Base-by-base conservation (phyloP, 2,329 filamentous ascomycete genomes). In the Zarea fungicola region DNA sequence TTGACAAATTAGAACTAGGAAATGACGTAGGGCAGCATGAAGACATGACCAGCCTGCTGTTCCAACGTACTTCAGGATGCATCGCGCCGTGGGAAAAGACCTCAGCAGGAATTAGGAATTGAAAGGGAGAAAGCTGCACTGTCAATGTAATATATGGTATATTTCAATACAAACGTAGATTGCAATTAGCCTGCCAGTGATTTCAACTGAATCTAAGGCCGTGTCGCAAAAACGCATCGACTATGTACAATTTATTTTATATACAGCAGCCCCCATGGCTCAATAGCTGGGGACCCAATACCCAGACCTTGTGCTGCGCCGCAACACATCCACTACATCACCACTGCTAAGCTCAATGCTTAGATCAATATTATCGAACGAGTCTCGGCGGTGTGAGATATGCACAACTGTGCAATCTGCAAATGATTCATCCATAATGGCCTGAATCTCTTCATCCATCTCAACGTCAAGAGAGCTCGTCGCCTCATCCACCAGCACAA, bases 401-500 rank as follows among this genome's bases (percentile, higher is more conserved):
- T 47, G 31, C n/a, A 58, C 16, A n/a, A 50, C 42, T 6, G 50
- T 54, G 18, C 51, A 52, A n/a, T 49, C 43, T 6, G 41, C 45
- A 47, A 57, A 55, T 11, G 50, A 51, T n/a, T 44, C 44, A 8
- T 49, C 34, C 36, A 56, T 35, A 10, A 56, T 14, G 22, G 48
- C 47, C 35, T 55, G 37, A 5, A 54, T 35, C 10, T 23, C 21
- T 28, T 49, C 42, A 21, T 59, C 54, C 31, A 50, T 58, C 4
- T 50, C 50, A 11, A 23, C 42, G 29, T 55, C 54, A 2, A 58
- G 47, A 19, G 43, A 50, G 29, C 55, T 59, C 10, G 52, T 56
- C 18, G 53, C 56, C 39, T 59, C 56, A 37, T 58, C 55, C 5
- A 58, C 46, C 2, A 59, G 43, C 23, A 58, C 37, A 40, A 58